Percentiles rank a stretch among this genome's conserved stretches.
Conservation (phyloP, 495 filamentous ascomycete genomes). For the Penicillium subrubescens region DNA sequence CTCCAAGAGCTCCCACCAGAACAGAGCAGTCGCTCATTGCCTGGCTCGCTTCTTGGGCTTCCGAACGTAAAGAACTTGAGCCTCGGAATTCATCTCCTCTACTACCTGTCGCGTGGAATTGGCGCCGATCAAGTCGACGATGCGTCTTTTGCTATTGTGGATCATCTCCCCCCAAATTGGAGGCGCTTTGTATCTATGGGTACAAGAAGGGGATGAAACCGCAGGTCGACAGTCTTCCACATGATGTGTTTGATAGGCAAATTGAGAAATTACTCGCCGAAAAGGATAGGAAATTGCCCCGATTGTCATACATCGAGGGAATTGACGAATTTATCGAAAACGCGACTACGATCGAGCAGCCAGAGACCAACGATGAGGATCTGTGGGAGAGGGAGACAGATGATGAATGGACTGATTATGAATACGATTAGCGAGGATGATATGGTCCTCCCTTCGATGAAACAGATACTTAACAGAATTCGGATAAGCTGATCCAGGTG, state of each 20-base stretch:
- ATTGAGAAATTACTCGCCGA: not conserved
- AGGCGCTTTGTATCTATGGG: not conserved
- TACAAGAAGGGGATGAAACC: not conserved
- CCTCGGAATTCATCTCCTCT: not conserved
- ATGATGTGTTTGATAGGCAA: not conserved
- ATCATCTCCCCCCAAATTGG: not conserved
- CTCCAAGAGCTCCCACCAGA: not conserved
- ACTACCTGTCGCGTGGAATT: not conserved
- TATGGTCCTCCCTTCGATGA: not conserved
- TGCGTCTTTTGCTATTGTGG: not conserved
- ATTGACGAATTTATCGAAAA: not conserved
- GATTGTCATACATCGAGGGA: not conserved
- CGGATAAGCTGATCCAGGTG: too few species aligned
- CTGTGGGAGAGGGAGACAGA: not conserved
- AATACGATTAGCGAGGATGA: not conserved
- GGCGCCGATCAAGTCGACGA: not conserved
- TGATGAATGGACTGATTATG: constrained; percentile 1
- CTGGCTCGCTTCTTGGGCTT: not conserved
- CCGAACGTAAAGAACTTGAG: not conserved
- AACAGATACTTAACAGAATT: too few species aligned
- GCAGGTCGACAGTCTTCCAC: not conserved
- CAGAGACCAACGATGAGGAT: not conserved
- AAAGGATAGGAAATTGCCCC: not conserved
- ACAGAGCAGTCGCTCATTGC: not conserved
- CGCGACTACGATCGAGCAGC: not conserved